Base-by-base conservation (phyloP, 2,329 filamentous ascomycete species). In the Scedosporium minutisporum region DNA sequence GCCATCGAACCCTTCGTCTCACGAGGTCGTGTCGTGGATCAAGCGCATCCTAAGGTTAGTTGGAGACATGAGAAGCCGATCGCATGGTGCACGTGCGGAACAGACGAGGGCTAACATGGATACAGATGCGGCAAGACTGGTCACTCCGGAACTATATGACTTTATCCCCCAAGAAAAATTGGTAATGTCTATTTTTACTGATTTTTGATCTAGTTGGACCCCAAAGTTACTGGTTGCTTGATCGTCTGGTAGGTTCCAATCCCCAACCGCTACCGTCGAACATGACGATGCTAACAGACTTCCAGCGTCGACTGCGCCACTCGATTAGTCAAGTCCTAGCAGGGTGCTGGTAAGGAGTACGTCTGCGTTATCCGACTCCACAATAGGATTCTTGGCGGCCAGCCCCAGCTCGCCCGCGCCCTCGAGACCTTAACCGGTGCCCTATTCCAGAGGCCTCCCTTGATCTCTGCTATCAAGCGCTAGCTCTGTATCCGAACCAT, bases 1-100 rank as follows among this genome's bases (percentile, higher is more conserved):
- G 82, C 95, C 93, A 63, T 96, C 93, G 62, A 99, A 99, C 81
- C 93, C 93, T 62, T 97, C 93, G 68, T 95, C 89, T 72, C 95
- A 99, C 84, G 95, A 99, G 82, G 95, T 99, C 68, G 95, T 99
- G 73, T 93, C 95, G 68, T 99, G 95, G 95, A 90, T 97, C 70
- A 99, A 99, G 88, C 88, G 93, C 71, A 97, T 97, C 71, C 83
- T 99, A 63, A 88, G 89, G 89, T 92, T 46, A 58, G 48, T 61
- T 14, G 58, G 21, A 33, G 58, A 66, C 67, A 61, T 68, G 58
- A 2, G 33, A 1, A 18, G 25, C 10, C 10, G 33, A 38, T 12
- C 33, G 33, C 33, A 38, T 46, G 10, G 23, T 51, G 57, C 7
- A 10, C 38, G 6, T n/a, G 25, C 14, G 25, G 38, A 38, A 27